Base-by-base conservation (phyloP, 768 basidiomycete genomes). In the Kwoniella sp. region DNA sequence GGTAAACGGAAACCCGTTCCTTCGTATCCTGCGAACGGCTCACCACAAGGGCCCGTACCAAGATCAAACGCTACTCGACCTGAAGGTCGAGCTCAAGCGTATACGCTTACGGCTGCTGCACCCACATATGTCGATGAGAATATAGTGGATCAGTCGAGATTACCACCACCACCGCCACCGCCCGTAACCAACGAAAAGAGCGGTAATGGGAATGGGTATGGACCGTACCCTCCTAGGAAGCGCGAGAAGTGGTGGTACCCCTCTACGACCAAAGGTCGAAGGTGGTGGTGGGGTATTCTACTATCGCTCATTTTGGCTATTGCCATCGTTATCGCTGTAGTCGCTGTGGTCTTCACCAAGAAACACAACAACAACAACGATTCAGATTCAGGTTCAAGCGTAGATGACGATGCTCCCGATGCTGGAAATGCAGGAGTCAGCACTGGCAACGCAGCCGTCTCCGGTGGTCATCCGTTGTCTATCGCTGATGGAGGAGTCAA, bases 391-490 rank as follows among this genome's bases (percentile, higher is more conserved):
- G 40, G 4, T 44, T 58, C 57, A 9, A n/a, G 24, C 3, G 30
- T n/a, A 17, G 27, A 54, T 24, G 60, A 61, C 44, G 60, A 53
- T 24, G 52, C 19, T 12, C 40, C 40, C 17, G 40, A 44, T 19
- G 40, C 40, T 3, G 40, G 40, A 9, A 54, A 54, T 27, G 24
- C 51, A 0, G 25, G 27, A 53, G 40, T 40, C 12, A 53, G 40
- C 17, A 53, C 51, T 9, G 51, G 51, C 37, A 51, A 47, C 17
- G 22, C 59, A 30, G 52, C 49, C 2, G 36, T 52, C 33, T 37
- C 53, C 47, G 62, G 62, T 21, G 68, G 68, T 8, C 58, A 68
- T 55, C 68, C 68, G 10, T 36, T 68, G 10, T 30, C 63, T 5
- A 46, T 53, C 17, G 30, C 59, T 3, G 50, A 65, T 30, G 68